Percentiles rank a stretch among this genome's conserved stretches.
These are phyloP conservation scores for Chalciporus sp. DNA, from an alignment of 1,284 basidiomycete genomes.

Conservation along the genomic window DNA sequence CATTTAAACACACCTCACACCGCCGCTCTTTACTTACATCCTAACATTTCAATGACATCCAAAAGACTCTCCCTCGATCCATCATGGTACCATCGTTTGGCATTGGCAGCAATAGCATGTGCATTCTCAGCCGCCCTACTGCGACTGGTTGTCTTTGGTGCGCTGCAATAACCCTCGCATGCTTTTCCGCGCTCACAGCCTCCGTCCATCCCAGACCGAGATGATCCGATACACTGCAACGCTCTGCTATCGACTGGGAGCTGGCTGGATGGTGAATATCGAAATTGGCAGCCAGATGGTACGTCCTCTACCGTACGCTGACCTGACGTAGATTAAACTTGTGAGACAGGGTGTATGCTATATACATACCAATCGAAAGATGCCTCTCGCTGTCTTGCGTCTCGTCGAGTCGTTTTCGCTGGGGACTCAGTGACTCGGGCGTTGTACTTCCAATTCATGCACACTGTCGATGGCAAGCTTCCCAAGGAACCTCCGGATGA, in stretches of 20 bases:
- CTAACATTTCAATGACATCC: slow-evolving; percentile 18
- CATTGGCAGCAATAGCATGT: slow-evolving; percentile 41
- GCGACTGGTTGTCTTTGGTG: slow-evolving; percentile 52
- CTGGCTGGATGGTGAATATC: slow-evolving; percentile 71
- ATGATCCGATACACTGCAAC: slow-evolving; percentile 73
- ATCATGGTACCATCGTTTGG: slow-evolving; percentile 55
- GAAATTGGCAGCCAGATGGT: slow-evolving; percentile 88
- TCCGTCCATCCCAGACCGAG: slow-evolving; percentile 51
- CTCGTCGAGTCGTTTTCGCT: slow-evolving; percentile 68
- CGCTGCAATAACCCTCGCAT: slow-evolving; percentile 19
- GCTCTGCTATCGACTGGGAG: slow-evolving; percentile 71
- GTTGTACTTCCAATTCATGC: slow-evolving; percentile 76
- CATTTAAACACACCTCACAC: neutral
- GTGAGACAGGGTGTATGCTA: slow-evolving; percentile 70
- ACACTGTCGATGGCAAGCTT: slow-evolving; percentile 56
- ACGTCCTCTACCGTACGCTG: slow-evolving; percentile 22
- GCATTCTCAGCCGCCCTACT: slow-evolving; percentile 47
- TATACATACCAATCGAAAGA: slow-evolving; percentile 61
- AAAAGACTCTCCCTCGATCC: slow-evolving; percentile 46
- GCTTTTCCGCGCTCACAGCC: slow-evolving; percentile 1
- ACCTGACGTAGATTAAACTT: slow-evolving; percentile 8
- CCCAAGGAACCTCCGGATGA: slow-evolving; percentile 57
- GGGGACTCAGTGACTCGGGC: slow-evolving; percentile 86
- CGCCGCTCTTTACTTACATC: neutral
- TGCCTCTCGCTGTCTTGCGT: slow-evolving; percentile 52